Percentiles rank a stretch among this genome's conserved stretches.
Evolutionary conservation across 1,284 basidiomycete genomes (phyloP).

Genomic region (Exsudoporus floridanus): DNA sequence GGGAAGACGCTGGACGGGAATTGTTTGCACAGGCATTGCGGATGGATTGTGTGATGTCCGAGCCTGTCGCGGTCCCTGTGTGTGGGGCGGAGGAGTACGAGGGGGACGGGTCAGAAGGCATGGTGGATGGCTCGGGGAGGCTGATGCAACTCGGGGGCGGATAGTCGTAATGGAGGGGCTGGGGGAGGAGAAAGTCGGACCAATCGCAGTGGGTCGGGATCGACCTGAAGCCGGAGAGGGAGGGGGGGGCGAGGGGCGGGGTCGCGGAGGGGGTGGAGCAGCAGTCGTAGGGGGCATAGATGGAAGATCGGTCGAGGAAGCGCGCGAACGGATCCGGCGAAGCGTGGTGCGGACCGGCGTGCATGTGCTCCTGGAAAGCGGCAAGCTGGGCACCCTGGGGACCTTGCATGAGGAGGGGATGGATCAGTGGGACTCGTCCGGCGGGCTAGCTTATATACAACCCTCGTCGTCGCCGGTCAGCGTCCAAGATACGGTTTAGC

Average conservation of each 20-base stretch:
- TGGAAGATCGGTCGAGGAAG: slow-evolving; percentile 32
- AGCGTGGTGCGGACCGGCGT: slow-evolving; percentile 6
- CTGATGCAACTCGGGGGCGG: slow-evolving; percentile 1
- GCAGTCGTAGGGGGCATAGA: slow-evolving; percentile 11
- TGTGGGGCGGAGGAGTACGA: background rate
- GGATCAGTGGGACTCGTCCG: too few species aligned
- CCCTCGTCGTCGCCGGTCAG: too few species aligned
- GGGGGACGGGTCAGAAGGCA: slow-evolving; percentile 8
- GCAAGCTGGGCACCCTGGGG: slow-evolving; percentile 11
- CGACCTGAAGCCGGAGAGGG: slow-evolving; percentile 23
- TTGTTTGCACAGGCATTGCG: slow-evolving; percentile 29
- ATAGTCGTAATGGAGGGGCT: slow-evolving; percentile 27
- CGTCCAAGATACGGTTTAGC: slow-evolving; percentile 17
- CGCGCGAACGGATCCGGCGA: slow-evolving; percentile 24
- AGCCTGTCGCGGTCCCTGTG: slow-evolving; percentile 10
- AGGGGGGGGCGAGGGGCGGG: slow-evolving; percentile 18
- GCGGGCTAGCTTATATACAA: too few species aligned
- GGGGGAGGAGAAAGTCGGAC: slow-evolving; percentile 24
- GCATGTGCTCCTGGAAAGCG: slow-evolving; percentile 2
- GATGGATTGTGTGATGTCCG: slow-evolving; percentile 35
- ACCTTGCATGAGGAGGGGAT: slow-evolving; percentile 11
- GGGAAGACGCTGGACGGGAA: slow-evolving; percentile 22
- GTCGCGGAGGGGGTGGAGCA: slow-evolving; percentile 8
- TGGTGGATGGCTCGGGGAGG: slow-evolving; percentile 12
- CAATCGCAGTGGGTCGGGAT: slow-evolving; percentile 31